These are phyloP conservation scores for Oropetium thomaeum DNA, from an alignment of 176 grass and related monocot genomes.

Conservation along the genomic window DNA sequence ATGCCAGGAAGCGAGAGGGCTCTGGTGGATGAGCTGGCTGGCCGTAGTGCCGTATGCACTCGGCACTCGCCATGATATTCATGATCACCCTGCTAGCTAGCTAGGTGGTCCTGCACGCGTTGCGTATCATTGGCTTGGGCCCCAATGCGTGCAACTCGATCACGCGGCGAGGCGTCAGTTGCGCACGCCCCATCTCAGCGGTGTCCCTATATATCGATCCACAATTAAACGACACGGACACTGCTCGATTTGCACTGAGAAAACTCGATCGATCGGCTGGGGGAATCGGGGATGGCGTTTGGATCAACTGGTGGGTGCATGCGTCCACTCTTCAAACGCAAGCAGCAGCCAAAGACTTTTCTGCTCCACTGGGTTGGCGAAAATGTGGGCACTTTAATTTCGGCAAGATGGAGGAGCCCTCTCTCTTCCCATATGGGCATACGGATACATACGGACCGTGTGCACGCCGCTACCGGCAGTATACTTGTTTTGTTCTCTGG, in stretches of 20 bases:
- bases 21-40: background rate
- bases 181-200: constrained; percentile 11
- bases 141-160: background rate
- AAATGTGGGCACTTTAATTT: too few species aligned
- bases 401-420: too few species aligned
- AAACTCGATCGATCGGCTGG: too few species aligned
- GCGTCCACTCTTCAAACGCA: too few species aligned
- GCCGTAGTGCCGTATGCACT: background rate
- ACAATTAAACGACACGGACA: constrained; percentile 2
- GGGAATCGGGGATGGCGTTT: background rate
- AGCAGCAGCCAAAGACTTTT: too few species aligned
- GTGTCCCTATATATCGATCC: background rate
- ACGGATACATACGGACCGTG: background rate
- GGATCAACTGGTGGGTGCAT: background rate
- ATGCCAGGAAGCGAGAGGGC: too few species aligned
- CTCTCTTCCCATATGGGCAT: too few species aligned
- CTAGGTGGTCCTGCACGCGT: constrained; percentile 13
- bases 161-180: background rate
- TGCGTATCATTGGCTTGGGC: constrained; percentile 25
- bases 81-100: too few species aligned
- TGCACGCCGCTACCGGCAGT: background rate
- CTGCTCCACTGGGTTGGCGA: too few species aligned
- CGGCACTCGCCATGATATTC: constrained; percentile 19
- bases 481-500: background rate
- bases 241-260: background rate